Evolutionary conservation across 2,329 filamentous ascomycete genomes (phyloP).

Genomic region (Nothomitra cinnamomea): DNA sequence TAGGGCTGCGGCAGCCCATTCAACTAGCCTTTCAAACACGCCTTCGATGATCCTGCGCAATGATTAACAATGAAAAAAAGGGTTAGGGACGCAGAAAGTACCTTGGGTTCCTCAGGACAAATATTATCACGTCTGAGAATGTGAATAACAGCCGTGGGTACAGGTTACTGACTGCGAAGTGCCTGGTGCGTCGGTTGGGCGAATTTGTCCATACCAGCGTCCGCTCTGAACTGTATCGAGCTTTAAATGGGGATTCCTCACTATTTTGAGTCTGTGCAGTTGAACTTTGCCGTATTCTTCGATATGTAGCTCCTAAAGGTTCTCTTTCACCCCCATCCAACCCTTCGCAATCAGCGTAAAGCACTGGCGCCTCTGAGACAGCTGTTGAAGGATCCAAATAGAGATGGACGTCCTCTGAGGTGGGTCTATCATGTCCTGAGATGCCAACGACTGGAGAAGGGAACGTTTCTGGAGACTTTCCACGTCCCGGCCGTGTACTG

Average conservation of each 20-base stretch:
- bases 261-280: slow-evolving; percentile 6
- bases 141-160: slow-evolving; percentile 26
- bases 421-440: slow-evolving; percentile 25
- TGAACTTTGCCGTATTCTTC: slow-evolving; percentile 9
- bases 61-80: slow-evolving; percentile 4
- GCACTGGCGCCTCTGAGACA: slow-evolving; percentile 23
- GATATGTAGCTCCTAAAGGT: slow-evolving; percentile 12
- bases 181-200: slow-evolving; percentile 17
- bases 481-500: slow-evolving; percentile 10
- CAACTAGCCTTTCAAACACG: slow-evolving; percentile 27
- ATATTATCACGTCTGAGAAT: slow-evolving; percentile 27
- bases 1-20: slow-evolving; percentile 33
- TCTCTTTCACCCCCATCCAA: slow-evolving; percentile 30
- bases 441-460: slow-evolving; percentile 29
- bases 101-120: slow-evolving; percentile 24
- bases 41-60: slow-evolving; percentile 24
- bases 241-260: slow-evolving; percentile 5
- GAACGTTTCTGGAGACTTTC: slow-evolving; percentile 17
- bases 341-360: slow-evolving; percentile 36
- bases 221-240: slow-evolving; percentile 5
- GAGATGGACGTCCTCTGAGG: slow-evolving; percentile 34
- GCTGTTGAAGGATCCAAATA: slow-evolving; percentile 31
- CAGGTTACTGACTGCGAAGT: slow-evolving; percentile 23
- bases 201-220: slow-evolving; percentile 17
- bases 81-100: slow-evolving; percentile 7